Conservation (phyloP, 768 basidiomycete species). For the Chalciporus sphaerocephalus region DNA sequence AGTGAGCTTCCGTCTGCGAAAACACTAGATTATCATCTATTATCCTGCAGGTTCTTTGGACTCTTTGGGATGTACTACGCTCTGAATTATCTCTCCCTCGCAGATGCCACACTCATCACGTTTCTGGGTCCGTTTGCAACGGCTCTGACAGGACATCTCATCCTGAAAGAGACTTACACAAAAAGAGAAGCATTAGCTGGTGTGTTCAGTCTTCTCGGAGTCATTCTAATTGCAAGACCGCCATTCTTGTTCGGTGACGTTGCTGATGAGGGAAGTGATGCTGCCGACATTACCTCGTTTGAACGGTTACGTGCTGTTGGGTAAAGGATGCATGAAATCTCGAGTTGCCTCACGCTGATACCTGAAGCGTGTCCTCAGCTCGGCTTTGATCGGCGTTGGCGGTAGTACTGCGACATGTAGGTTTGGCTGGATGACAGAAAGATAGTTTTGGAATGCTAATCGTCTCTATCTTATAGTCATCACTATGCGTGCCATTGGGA, state of each 20-base stretch:
- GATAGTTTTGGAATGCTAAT: not conserved
- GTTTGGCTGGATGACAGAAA: slow-evolving; percentile 22
- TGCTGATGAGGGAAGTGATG: not conserved
- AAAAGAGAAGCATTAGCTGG: slow-evolving; percentile 37
- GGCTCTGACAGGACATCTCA: slow-evolving; percentile 28
- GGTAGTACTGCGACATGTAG: slow-evolving; percentile 67
- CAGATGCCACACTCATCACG: slow-evolving; percentile 72
- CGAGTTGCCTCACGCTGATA: not conserved
- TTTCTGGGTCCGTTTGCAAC: slow-evolving; percentile 70
- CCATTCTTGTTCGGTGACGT: slow-evolving; percentile 59
- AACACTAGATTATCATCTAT: not conserved
- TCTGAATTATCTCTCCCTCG: slow-evolving; percentile 68
- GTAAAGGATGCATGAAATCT: slow-evolving; percentile 26
- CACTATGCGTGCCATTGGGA: slow-evolving; percentile 64
- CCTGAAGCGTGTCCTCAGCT: slow-evolving; percentile 32
- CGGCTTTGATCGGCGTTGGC: slow-evolving; percentile 61
- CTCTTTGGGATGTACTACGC: slow-evolving; percentile 69
- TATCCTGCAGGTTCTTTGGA: slow-evolving; percentile 57
- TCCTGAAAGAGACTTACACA: slow-evolving; percentile 58
- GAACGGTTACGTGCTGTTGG: slow-evolving; percentile 58
- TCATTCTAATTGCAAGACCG: slow-evolving; percentile 79
- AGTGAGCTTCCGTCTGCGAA: not conserved
- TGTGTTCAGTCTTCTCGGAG: slow-evolving; percentile 70
- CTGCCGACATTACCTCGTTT: slow-evolving; percentile 11
- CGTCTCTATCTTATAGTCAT: slow-evolving; percentile 33